phyloP scores from a whole-genome alignment of 2,329 filamentous ascomycete genomes.

The Arthrobotrys sphaeroides region DNA sequence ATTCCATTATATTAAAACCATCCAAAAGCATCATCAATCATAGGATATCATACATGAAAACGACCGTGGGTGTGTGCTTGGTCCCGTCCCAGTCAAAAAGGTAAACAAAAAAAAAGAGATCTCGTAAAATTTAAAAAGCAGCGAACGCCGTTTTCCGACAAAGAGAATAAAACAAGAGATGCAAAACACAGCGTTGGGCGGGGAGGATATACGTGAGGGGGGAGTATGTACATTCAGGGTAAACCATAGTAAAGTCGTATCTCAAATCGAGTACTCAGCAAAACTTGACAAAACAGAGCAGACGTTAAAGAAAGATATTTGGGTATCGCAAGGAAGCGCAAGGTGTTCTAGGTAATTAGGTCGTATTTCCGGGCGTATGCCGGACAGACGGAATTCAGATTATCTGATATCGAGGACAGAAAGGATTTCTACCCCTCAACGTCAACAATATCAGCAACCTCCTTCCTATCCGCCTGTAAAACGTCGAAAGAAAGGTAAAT shows the following conservation, averaged over 20 bases:
- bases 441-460: conserved; percentile 41
- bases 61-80: not conserved
- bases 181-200: not conserved
- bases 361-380: not conserved
- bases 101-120: not conserved
- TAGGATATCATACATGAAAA: conserved; percentile 26
- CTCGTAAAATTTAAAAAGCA: not conserved
- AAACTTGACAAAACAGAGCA: not conserved
- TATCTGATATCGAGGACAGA: not conserved
- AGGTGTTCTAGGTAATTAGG: not conserved
- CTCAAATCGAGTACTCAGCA: not conserved
- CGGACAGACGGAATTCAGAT: not conserved
- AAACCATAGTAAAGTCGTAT: not conserved
- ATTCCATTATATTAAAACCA: not conserved
- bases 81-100: not conserved
- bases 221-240: conserved; percentile 23
- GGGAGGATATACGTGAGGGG: not conserved
- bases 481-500: conserved; percentile 48
- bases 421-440: conserved; percentile 36
- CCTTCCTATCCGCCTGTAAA: conserved; percentile 31
- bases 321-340: conserved; percentile 13
- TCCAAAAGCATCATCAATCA: not conserved
- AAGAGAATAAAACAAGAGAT: not conserved
- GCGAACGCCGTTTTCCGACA: conserved; percentile 3
- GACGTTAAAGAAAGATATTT: not conserved